phyloP scores from a whole-genome alignment of 768 basidiomycete species.

The Russula griseocarnosa region DNA sequence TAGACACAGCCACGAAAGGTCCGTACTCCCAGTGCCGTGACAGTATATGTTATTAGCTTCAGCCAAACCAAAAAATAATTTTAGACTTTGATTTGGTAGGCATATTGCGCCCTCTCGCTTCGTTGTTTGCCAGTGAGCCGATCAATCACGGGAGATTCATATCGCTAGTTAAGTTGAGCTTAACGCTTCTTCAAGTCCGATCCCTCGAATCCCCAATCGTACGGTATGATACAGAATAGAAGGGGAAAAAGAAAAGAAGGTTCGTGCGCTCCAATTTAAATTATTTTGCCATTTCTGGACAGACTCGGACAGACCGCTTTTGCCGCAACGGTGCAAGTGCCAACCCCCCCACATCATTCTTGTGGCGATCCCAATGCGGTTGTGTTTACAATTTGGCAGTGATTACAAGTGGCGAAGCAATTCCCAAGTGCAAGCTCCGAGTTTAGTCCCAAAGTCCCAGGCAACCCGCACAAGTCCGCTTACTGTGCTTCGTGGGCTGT shows the following conservation, averaged over 20 bases:
- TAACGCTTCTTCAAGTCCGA: not conserved
- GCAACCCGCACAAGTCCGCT: too few species aligned
- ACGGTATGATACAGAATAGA: not conserved
- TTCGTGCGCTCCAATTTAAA: not conserved
- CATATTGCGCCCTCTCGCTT: not conserved
- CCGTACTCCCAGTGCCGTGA: too few species aligned
- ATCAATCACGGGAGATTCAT: conserved; percentile 1
- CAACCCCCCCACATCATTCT: not conserved
- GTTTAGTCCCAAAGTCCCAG: too few species aligned
- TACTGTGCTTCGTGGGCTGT: too few species aligned
- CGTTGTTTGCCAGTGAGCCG: not conserved
- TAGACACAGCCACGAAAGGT: not conserved
- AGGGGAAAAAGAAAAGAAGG: not conserved
- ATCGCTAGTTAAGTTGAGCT: conserved; percentile 7
- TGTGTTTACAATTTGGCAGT: not conserved
- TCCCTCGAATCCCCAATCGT: not conserved
- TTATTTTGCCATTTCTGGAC: not conserved
- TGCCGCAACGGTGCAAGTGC: not conserved
- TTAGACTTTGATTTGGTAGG: not conserved
- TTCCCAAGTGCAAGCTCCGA: too few species aligned
- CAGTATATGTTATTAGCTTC: not conserved
- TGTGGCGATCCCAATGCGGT: conserved; percentile 9
- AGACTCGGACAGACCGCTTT: not conserved
- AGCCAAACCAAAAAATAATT: not conserved
- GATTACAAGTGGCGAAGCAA: not conserved